These are phyloP conservation scores for Pyrus hybrid DNA, from an alignment of 331 rosid species.

Conservation along the genomic window DNA sequence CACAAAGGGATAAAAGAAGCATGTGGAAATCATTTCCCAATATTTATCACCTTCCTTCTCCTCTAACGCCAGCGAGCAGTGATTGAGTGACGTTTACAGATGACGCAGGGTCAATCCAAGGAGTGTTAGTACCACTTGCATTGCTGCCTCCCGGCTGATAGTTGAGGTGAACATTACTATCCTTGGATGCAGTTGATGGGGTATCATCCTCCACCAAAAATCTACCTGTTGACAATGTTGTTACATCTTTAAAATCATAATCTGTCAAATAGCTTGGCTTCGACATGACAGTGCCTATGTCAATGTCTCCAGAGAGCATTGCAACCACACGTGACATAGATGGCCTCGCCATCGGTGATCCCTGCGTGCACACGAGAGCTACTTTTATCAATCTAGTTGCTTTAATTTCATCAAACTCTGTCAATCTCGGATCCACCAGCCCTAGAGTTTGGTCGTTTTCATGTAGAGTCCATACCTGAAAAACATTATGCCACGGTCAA, in stretches of 20 bases:
- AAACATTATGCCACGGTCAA: neutral
- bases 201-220: constrained; percentile 4
- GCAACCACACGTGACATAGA: constrained; percentile 24
- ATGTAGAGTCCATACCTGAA: constrained; percentile 22
- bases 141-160: neutral
- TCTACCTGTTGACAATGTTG: neutral
- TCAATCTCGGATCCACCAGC: constrained; percentile 17
- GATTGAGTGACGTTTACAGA: neutral
- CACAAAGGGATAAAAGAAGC: neutral
- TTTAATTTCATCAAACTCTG: constrained; percentile 3
- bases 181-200: neutral
- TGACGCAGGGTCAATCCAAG: neutral
- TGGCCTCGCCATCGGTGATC: constrained; percentile 19
- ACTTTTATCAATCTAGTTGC: constrained; percentile 9
- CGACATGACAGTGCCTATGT: neutral
- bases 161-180: neutral
- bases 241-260: constrained; percentile 11
- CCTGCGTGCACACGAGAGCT: constrained; percentile 27
- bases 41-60: constrained; percentile 19
- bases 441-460: constrained; percentile 1
- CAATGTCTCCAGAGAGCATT: constrained; percentile 22
- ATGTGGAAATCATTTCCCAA: no score
- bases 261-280: constrained; percentile 29
- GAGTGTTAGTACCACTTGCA: neutral
- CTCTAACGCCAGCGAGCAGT: neutral